phyloP scores from a whole-genome alignment of 1,139 yeast species.

The Wickerhamomyces sp. region DNA sequence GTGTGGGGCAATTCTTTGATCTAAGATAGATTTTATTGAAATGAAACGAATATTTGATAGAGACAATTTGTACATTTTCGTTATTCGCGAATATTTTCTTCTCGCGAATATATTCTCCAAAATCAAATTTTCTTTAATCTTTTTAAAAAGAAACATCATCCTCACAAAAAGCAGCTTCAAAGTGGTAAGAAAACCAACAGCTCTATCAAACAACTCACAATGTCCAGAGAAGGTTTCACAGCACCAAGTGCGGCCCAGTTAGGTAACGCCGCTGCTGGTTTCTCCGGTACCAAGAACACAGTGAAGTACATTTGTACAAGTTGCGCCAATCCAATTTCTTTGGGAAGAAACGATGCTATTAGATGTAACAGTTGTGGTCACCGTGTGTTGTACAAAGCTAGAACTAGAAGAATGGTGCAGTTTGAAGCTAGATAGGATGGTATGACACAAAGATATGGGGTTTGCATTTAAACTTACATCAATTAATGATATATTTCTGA shows the following conservation, averaged over 20 bases:
- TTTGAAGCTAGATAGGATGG: slow-evolving; percentile 22
- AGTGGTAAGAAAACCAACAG: background rate
- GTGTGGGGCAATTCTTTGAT: too few species aligned
- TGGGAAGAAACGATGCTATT: slow-evolving; percentile 92
- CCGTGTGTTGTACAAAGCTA: slow-evolving; percentile 92
- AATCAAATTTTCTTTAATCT: too few species aligned
- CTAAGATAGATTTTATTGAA: too few species aligned
- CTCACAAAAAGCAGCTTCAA: too few species aligned
- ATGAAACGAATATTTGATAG: too few species aligned
- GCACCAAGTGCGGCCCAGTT: slow-evolving; percentile 67
- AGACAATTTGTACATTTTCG: too few species aligned
- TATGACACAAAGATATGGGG: too few species aligned
- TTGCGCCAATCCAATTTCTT: slow-evolving; percentile 85
- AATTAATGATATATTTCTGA: too few species aligned
- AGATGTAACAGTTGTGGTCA: slow-evolving; percentile 99
- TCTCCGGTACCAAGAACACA: slow-evolving; percentile 70
- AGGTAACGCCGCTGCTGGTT: slow-evolving; percentile 64
- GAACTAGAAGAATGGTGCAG: slow-evolving; percentile 86
- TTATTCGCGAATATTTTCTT: too few species aligned
- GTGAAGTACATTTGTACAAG: slow-evolving; percentile 94
- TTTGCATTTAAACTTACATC: too few species aligned
- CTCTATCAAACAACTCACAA: slow-evolving; percentile 3
- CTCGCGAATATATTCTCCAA: too few species aligned
- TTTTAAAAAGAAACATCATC: too few species aligned
- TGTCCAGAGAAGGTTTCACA: slow-evolving; percentile 90